A percentile compares a stretch with the other conserved stretches of the same genome.
These are phyloP conservation scores for Moesziomyces parantarcticus DNA, from an alignment of 1,284 basidiomycete species.

Conservation along the genomic window DNA sequence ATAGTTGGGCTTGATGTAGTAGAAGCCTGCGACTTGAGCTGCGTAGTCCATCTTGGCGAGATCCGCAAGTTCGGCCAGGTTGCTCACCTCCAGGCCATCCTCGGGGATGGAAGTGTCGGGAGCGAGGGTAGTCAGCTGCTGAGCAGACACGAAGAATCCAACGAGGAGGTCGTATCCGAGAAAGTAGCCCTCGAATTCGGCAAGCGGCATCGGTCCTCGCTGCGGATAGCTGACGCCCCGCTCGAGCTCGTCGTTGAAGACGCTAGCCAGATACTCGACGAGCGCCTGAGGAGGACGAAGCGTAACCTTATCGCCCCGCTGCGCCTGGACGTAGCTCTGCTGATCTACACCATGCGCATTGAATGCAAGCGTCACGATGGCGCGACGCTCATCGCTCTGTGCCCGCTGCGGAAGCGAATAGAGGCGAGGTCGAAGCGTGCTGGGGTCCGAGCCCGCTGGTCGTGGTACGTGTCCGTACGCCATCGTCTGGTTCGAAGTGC, in stretches of 20 bases:
- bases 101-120: constrained; percentile 1
- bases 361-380: constrained; percentile 40
- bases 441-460: constrained; percentile 41
- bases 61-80: constrained; percentile 10
- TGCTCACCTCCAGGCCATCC: constrained; percentile 9
- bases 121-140: constrained; percentile 3
- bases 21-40: constrained; percentile 76
- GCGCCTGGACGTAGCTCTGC: not conserved
- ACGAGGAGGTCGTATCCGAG: constrained; percentile 48
- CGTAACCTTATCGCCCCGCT: not conserved
- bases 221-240: constrained; percentile 57
- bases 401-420: constrained; percentile 41
- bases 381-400: constrained; percentile 20
- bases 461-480: constrained; percentile 52
- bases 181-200: constrained; percentile 54
- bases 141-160: constrained; percentile 36
- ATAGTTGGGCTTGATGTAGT: constrained; percentile 69
- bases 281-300: constrained; percentile 21
- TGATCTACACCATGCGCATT: constrained; percentile 31
- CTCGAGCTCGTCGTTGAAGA: constrained; percentile 55
- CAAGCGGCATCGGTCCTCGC: constrained; percentile 36
- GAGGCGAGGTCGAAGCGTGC: constrained; percentile 38
- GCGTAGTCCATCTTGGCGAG: constrained; percentile 19
- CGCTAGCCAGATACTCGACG: constrained; percentile 31
- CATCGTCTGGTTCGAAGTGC: constrained; percentile 17